These are phyloP conservation scores for Boletus austroedulis DNA, from an alignment of 1,284 basidiomycete species.

Conservation along the genomic window DNA sequence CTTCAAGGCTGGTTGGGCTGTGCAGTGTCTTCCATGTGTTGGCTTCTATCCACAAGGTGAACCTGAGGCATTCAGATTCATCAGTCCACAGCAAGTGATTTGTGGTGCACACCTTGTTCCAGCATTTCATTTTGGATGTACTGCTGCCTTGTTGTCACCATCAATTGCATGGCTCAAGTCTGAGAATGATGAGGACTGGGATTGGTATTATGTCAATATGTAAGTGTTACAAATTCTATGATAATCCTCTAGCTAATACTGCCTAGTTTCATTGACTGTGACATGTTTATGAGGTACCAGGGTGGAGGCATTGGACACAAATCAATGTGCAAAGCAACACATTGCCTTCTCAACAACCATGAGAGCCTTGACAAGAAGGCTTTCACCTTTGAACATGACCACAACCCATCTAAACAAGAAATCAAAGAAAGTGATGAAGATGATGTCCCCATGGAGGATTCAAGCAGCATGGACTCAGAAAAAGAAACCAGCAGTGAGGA, in stretches of 20 bases:
- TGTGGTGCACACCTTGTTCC: no score
- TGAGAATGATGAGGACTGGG: no score
- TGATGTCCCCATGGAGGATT: neutral
- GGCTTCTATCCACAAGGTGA: no score
- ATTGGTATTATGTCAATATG: slow-evolving; percentile 22
- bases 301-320: slow-evolving; percentile 8
- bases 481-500: neutral
- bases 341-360: neutral
- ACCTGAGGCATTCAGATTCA: no score
- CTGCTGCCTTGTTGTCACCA: no score
- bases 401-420: neutral
- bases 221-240: neutral
- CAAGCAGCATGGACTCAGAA: neutral
- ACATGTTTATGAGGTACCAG: slow-evolving; percentile 13
- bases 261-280: slow-evolving; percentile 12
- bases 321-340: neutral
- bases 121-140: no score
- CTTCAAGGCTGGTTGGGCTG: no score
- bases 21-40: no score
- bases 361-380: neutral
- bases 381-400: neutral
- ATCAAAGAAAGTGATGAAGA: neutral
- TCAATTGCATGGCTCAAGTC: no score
- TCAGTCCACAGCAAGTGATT: no score
- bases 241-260: no score